phyloP scores from a whole-genome alignment of 306 rosid genomes.

The Canavalia ensiformis region DNA sequence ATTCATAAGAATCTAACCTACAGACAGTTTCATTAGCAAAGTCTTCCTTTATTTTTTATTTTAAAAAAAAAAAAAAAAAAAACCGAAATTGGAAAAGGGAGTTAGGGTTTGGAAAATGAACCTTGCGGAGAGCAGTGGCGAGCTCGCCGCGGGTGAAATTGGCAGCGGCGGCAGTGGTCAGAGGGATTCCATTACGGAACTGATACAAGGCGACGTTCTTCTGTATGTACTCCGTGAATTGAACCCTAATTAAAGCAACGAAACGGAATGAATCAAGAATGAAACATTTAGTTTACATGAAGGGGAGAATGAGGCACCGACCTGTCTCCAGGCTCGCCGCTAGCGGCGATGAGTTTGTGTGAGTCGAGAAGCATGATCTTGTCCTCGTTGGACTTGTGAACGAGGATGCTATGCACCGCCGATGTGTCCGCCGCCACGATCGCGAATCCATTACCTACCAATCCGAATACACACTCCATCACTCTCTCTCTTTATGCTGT shows the following conservation, averaged over 20 bases:
- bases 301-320: background rate
- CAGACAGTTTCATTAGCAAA: no score
- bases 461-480: slow-evolving; percentile 92
- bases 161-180: slow-evolving; percentile 49
- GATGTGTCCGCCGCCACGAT: slow-evolving; percentile 91
- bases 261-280: background rate
- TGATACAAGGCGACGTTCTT: slow-evolving; percentile 50
- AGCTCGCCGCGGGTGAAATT: slow-evolving; percentile 53
- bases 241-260: slow-evolving; percentile 32
- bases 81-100: background rate
- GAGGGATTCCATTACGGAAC: slow-evolving; percentile 50
- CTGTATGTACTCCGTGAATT: slow-evolving; percentile 45
- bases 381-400: slow-evolving; percentile 94
- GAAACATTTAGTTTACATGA: no score
- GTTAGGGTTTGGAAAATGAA: slow-evolving; percentile 47
- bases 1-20: no score
- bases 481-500: background rate
- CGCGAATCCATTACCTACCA: slow-evolving; percentile 83
- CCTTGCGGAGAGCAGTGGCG: slow-evolving; percentile 54
- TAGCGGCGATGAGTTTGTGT: slow-evolving; percentile 94
- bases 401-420: slow-evolving; percentile 93
- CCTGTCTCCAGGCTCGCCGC: slow-evolving; percentile 98
- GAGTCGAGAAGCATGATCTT: slow-evolving; percentile 97
- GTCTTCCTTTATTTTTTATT: no score
- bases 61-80: no score